Conservation (phyloP, 371 early-diverging fungal species). For the Mucor irregularis region DNA sequence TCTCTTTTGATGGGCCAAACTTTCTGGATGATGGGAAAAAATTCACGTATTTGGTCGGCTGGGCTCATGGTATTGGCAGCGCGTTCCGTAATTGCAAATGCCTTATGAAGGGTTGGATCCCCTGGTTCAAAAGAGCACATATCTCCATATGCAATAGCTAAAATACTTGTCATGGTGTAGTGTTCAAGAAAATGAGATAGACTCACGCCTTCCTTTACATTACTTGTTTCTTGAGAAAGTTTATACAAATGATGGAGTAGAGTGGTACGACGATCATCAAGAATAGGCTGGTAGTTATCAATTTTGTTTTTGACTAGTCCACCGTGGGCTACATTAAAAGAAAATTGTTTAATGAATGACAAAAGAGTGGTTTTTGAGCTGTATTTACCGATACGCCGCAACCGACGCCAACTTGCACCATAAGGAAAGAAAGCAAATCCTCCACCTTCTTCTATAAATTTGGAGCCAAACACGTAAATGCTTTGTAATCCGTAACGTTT, state of each 20-base stretch:
- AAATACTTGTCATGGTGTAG: constrained; percentile 45
- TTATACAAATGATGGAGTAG: constrained; percentile 23
- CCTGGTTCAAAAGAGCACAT: constrained; percentile 38
- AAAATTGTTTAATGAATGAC: not conserved
- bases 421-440: constrained; percentile 53
- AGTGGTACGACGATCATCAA: constrained; percentile 24
- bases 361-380: not conserved
- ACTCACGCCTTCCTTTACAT: constrained; percentile 4
- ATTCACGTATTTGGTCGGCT: constrained; percentile 41
- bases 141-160: constrained; percentile 42
- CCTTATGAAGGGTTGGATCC: constrained; percentile 38
- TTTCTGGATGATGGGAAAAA: constrained; percentile 41
- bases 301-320: constrained; percentile 41
- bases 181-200: constrained; percentile 34
- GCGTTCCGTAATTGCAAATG: constrained; percentile 37
- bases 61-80: constrained; percentile 35
- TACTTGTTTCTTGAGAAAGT: not conserved
- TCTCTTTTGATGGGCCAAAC: constrained; percentile 20
- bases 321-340: constrained; percentile 29
- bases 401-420: constrained; percentile 38
- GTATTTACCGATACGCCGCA: constrained; percentile 44
- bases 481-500: not conserved
- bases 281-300: constrained; percentile 38
- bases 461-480: not conserved
- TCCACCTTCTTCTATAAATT: constrained; percentile 39